Evolutionary conservation across 352 stramenopile species (phyloP), one percentile per base, ranked within the genome.

Genomic region (Globisporangium apiculatum): DNA sequence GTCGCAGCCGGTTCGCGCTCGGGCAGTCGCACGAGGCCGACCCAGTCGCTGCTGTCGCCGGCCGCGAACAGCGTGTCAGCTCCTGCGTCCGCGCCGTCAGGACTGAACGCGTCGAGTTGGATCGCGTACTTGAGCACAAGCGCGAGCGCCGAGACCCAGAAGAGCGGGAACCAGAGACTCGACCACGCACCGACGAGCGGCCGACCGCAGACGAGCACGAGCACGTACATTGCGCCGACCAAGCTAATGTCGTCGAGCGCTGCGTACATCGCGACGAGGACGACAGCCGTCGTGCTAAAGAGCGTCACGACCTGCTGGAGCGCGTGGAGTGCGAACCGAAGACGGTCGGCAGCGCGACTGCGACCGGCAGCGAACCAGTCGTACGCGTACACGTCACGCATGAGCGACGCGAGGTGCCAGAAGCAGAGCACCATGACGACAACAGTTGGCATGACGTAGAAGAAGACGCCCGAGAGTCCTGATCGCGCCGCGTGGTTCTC

Each of bases 371-470:
- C 78, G 47, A 92, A 79, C 5, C 89, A 69, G 36, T 89, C 69
- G 58, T 91, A 91, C 35, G 70, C 59, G 7, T 75, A 65, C 7
- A 92, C 67, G 0, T 77, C 69, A 53, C 79, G 84, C 65, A 82
- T 80, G 59, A 95, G 82, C 37, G 81, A 87, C 35, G 75, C 71
- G 14, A 95, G 62, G 51, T 95, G 85, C 85, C 85, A 95, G 51
- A 91, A 91, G 53, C 81, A 86, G 36, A 95, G 55, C 15, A 71
- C 76, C 60, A 86, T 91, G 59, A 92, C 65, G 5, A 87, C 57
- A 0, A 74, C 72, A 1, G 81, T 93, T 3, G 85, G 85, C 11
- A 90, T 61, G 24, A 95, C 56, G 54, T 95, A 95, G 31, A 90
- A 41, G 56, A 93, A 95, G 38, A 95, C 66, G 2, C 83, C 65